Conservation (phyloP, 306 rosid species). For the Mimosa bimucronata region DNA sequence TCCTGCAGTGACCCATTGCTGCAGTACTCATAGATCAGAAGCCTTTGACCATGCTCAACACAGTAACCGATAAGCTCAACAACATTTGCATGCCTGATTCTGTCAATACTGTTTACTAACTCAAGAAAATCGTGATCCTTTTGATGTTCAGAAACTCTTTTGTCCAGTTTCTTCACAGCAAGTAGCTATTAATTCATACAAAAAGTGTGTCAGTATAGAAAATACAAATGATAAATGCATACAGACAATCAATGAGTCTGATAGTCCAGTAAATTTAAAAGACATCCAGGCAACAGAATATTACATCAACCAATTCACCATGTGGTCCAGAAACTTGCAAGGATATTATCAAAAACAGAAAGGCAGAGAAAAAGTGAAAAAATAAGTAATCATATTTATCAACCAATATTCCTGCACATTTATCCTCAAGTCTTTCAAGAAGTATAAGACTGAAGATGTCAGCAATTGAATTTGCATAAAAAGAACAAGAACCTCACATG, state of each 20-base stretch:
- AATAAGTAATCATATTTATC: background rate
- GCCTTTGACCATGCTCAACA: constrained; percentile 97
- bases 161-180: constrained; percentile 89
- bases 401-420: background rate
- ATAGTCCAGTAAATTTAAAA: background rate
- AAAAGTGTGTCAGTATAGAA: constrained; percentile 31
- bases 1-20: constrained; percentile 81
- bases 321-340: constrained; percentile 19
- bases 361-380: background rate
- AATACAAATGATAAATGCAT: constrained; percentile 28
- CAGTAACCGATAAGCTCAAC: constrained; percentile 91
- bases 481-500: constrained; percentile 20
- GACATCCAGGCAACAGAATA: background rate
- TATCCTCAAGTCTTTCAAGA: constrained; percentile 16
- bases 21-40: constrained; percentile 89
- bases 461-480: background rate
- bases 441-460: constrained; percentile 13
- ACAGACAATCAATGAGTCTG: background rate
- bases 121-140: constrained; percentile 86
- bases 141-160: constrained; percentile 63
- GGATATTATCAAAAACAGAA: constrained; percentile 15
- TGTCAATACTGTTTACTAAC: constrained; percentile 73
- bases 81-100: constrained; percentile 78
- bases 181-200: constrained; percentile 65
- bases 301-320: constrained; percentile 20